phyloP scores from a whole-genome alignment of 2,329 filamentous ascomycete species.

The Lecanoromycetidae sp. region DNA sequence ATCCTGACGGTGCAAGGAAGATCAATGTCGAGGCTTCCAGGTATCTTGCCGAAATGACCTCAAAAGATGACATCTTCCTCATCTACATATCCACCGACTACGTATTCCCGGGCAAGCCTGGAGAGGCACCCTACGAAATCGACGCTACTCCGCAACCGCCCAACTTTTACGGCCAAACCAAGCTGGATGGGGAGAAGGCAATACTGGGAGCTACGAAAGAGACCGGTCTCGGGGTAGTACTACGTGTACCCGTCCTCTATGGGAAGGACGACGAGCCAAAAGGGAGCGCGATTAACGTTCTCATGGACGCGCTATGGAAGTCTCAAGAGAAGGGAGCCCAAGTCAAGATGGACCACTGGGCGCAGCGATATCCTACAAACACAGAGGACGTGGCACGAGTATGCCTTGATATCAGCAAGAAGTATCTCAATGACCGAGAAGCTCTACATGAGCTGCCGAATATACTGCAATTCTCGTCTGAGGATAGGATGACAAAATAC shows the following conservation, averaged over 20 bases:
- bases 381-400: conserved; percentile 77
- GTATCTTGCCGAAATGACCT: conserved; percentile 54
- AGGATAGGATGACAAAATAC: conserved; percentile 80
- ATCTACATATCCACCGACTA: conserved; percentile 78
- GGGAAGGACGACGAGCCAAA: conserved; percentile 54
- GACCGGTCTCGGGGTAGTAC: conserved; percentile 50
- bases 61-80: conserved; percentile 48
- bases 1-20: conserved; percentile 60
- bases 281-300: conserved; percentile 72
- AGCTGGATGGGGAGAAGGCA: conserved; percentile 57
- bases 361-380: conserved; percentile 73
- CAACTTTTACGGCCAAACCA: conserved; percentile 69
- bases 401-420: conserved; percentile 57
- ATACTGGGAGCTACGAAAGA: conserved; percentile 49
- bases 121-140: conserved; percentile 72
- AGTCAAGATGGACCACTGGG: conserved; percentile 77
- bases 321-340: conserved; percentile 48
- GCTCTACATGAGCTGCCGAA: conserved; percentile 47
- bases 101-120: conserved; percentile 59
- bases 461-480: conserved; percentile 74
- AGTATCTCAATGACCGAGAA: conserved; percentile 46
- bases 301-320: conserved; percentile 67
- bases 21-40: conserved; percentile 64
- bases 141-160: conserved; percentile 54
- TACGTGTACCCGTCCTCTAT: conserved; percentile 76